Evolutionary conservation across 1,139 yeast genomes (phyloP), one percentile per base, ranked within the genome.

Genomic region (Kazachstania sp.): DNA sequence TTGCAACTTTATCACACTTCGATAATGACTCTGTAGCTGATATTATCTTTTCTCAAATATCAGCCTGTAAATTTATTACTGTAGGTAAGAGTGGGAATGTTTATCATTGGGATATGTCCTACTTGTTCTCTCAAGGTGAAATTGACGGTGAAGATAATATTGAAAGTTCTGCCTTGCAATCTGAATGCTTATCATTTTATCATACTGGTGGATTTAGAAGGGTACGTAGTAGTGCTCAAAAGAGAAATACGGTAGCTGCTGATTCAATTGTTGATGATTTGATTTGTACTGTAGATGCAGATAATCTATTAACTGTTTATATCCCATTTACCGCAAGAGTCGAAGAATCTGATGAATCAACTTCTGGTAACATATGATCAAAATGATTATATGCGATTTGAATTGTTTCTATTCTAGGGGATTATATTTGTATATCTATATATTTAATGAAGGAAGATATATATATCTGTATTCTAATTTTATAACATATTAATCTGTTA

Each of bases 141-240:
- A 57, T 53, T 20, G 50, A 47, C 44, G 53, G 47, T 18, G 44
- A 42, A 19, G 34, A 19, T n/a, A 36, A 44, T n/a, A 50, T 46
- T 11, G 46, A 45, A 13, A 45, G 45, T 26, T 60, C 56, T 11
- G 57, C 52, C 26, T n/a, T 60, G 16, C 47, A 45, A 31, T 35
- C 31, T 4, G 61, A 55, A 37, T 61, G 63, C 42, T 47, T 64
- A 45, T 51, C 57, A 20, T 63, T 61, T 45, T 51, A 59, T 37
- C 68, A 64, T 45, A 60, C 65, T 3, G 66, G 65, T 9, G 66
- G 66, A n/a, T 56, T 57, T 30, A 55, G 65, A 47, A 56, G 65
- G 44, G 47, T 52, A 18, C 38, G 48, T 34, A 57, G 54, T 6
- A 37, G 31, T 13, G 43, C 40, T 8, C 45, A 45, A 19, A 55